phyloP scores from a whole-genome alignment of 768 basidiomycete genomes.

The Galerina marginata region DNA sequence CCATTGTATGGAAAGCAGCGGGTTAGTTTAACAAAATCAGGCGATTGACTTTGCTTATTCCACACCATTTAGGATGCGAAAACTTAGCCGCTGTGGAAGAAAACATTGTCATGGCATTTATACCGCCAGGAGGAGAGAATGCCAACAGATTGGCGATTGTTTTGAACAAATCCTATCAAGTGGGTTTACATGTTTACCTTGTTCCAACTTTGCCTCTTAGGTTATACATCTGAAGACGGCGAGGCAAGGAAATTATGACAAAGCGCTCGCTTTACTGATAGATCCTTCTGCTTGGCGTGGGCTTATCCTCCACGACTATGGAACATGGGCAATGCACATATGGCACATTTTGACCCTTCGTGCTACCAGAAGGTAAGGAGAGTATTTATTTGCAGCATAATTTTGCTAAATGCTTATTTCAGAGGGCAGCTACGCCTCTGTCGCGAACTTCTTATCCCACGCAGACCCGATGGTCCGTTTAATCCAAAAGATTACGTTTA shows the following conservation, averaged over 20 bases:
- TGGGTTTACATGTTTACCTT: slow-evolving; percentile 28
- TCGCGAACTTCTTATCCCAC: slow-evolving; percentile 66
- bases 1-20: slow-evolving; percentile 70
- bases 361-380: slow-evolving; percentile 66
- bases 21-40: slow-evolving; percentile 45
- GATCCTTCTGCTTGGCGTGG: slow-evolving; percentile 75
- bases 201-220: slow-evolving; percentile 6
- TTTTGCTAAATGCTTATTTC: neutral
- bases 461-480: slow-evolving; percentile 60
- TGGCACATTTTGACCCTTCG: slow-evolving; percentile 80
- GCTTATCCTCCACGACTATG: slow-evolving; percentile 66
- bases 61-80: slow-evolving; percentile 58
- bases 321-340: slow-evolving; percentile 74
- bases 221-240: slow-evolving; percentile 51
- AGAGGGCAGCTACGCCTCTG: slow-evolving; percentile 73
- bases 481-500: slow-evolving; percentile 64
- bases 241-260: slow-evolving; percentile 69
- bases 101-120: slow-evolving; percentile 71
- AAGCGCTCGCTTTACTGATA: slow-evolving; percentile 65
- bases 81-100: slow-evolving; percentile 71
- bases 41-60: slow-evolving; percentile 10
- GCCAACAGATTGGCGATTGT: slow-evolving; percentile 64
- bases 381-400: neutral
- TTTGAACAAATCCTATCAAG: slow-evolving; percentile 74
- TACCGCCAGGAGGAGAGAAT: slow-evolving; percentile 59